Base-by-base conservation (phyloP, 2,329 filamentous ascomycete genomes). In the Colletotrichum chlorophyti region DNA sequence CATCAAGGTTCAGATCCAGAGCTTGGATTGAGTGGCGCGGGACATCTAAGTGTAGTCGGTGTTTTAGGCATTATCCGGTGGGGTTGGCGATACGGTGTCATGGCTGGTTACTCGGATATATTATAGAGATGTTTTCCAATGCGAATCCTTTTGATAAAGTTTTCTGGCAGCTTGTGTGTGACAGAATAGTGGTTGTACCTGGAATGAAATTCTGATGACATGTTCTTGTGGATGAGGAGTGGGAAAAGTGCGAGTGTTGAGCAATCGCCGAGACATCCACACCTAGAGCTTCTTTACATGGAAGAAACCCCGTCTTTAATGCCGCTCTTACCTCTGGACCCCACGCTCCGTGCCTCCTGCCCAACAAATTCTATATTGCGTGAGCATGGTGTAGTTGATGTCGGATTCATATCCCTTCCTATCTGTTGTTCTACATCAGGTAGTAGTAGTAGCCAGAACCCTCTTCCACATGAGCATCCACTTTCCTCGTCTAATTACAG, bases 1-100 rank as follows among this genome's bases (percentile, higher is more conserved):
- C n/a, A 97, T 98, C 76, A 98, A 98, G 83, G 93, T 97, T 60
- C 90, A 93, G 83, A 97, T 97, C 69, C 91, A 93, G 80, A 92
- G 85, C 68, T 64, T 84, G 63, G 83, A 85, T 9, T 84, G 75
- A 65, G 15, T 7, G 14, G 19, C n/a, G 37, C 12, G 7, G 7
- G 15, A 12, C 21, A 12, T 4, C 21, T 38, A 38, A 19, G 45
- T 9, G 41, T 27, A 37, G 24, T 60, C 58, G 58, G 53, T 60
- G 47, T 52, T 58, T 58, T 52, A 35, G 53, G 58, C 58, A 58
- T 58, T 47, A 42, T 42, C 34, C 11, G 48, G 37, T 9, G 61
- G 46, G 40, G 19, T 37, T 46, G 54, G 54, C 47, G 60, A 64
- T 58, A 26, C 47, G 54, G 40, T 65, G 64, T 63, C 53, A 47